phyloP scores from a whole-genome alignment of 106 monocot genomes.

The Phalaenopsis aphrodite region DNA sequence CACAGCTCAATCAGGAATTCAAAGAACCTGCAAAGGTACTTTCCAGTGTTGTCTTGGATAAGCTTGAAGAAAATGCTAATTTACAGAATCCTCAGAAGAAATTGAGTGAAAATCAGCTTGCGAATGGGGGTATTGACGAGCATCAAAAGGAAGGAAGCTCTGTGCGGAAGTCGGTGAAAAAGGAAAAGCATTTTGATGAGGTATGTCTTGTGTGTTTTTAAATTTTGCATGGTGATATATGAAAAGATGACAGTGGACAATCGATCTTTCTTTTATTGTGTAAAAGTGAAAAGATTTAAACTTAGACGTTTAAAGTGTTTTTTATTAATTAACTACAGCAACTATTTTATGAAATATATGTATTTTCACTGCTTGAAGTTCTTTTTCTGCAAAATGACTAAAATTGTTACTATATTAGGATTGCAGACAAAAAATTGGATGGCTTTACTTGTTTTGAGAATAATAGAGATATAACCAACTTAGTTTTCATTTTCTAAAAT shows the following conservation, averaged over 20 bases:
- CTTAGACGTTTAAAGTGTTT: not conserved
- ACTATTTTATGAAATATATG: not conserved
- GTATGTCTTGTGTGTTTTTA: conserved; percentile 11
- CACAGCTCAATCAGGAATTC: not conserved
- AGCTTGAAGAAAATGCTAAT: conserved; percentile 6
- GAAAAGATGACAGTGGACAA: not conserved
- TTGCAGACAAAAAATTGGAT: not conserved
- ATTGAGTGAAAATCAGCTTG: not conserved
- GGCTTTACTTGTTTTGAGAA: not conserved
- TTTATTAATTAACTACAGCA: not conserved
- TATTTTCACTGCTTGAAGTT: not conserved
- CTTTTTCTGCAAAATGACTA: not conserved
- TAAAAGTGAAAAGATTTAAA: not conserved
- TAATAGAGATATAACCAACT: not conserved
- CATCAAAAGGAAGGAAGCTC: conserved; percentile 8
- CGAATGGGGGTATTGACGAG: conserved; percentile 16
- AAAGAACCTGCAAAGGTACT: not conserved
- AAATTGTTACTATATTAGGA: not conserved
- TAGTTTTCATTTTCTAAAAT: too few species aligned
- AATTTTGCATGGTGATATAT: too few species aligned
- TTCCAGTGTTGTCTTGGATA: conserved; percentile 2
- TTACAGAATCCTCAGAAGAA: conserved; percentile 5
- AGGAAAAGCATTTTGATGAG: conserved; percentile 38
- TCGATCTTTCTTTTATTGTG: not conserved
- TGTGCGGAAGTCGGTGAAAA: conserved; percentile 29